Percentiles rank a stretch among this genome's conserved stretches.
These are phyloP conservation scores for Achaetomium macrosporum DNA, from an alignment of 2,329 filamentous ascomycete species.

Conservation along the genomic window DNA sequence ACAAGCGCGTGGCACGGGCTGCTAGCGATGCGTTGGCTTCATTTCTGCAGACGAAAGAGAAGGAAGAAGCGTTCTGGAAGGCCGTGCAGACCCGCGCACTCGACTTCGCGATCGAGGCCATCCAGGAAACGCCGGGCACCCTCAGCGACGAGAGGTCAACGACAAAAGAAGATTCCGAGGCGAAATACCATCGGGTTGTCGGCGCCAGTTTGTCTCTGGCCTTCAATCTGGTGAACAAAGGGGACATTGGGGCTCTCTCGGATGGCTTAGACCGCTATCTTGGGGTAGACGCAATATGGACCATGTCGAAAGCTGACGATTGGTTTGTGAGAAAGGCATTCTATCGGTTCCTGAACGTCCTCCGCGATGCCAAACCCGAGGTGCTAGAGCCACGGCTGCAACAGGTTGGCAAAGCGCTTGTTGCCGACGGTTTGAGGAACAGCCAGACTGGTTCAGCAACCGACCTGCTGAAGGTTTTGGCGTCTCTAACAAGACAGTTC, in stretches of 20 bases:
- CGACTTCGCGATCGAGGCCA: conserved; percentile 72
- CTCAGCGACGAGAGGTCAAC: conserved; percentile 86
- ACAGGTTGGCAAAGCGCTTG: conserved; percentile 52
- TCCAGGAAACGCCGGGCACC: conserved; percentile 73
- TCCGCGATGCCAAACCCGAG: conserved; percentile 42
- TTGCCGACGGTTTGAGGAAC: conserved; percentile 67
- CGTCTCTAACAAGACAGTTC: conserved; percentile 56
- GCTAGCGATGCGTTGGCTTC: conserved; percentile 69
- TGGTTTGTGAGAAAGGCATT: conserved; percentile 44
- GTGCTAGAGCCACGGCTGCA: conserved; percentile 45
- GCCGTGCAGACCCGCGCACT: conserved; percentile 76
- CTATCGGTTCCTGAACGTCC: conserved; percentile 46
- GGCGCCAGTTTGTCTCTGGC: conserved; percentile 51
- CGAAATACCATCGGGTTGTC: conserved; percentile 76
- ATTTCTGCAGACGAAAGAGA: conserved; percentile 76
- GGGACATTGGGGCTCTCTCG: conserved; percentile 56
- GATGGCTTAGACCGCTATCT: conserved; percentile 62
- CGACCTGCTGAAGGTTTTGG: conserved; percentile 63
- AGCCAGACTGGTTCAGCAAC: conserved; percentile 68
- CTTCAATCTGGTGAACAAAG: conserved; percentile 45
- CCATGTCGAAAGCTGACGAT: conserved; percentile 59
- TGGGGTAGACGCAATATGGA: conserved; percentile 60
- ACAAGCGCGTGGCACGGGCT: conserved; percentile 68
- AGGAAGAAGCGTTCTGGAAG: conserved; percentile 69
- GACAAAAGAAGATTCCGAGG: conserved; percentile 74